Conservation (phyloP, 202 grass and related monocot genomes). For the Eragrostis tef region DNA sequence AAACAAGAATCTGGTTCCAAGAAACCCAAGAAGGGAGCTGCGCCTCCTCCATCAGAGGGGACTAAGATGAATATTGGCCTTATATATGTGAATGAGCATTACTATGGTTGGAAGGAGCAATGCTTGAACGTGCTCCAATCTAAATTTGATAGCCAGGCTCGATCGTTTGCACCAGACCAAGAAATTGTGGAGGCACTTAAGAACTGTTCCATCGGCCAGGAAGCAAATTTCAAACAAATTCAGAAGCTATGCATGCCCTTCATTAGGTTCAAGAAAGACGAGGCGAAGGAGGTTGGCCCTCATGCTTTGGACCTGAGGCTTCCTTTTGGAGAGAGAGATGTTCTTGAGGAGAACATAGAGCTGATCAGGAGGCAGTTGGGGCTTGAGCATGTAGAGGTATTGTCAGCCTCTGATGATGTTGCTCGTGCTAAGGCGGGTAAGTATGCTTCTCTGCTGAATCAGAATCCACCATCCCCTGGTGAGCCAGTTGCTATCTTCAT, state of each 20-base stretch:
- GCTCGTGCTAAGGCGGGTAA: slow-evolving; percentile 55
- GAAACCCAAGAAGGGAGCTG: slow-evolving; percentile 72
- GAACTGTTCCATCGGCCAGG: slow-evolving; percentile 44
- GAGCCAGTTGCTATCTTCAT: slow-evolving; percentile 68
- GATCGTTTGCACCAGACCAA: slow-evolving; percentile 63
- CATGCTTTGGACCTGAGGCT: slow-evolving; percentile 66
- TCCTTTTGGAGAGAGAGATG: slow-evolving; percentile 68
- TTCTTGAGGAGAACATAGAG: slow-evolving; percentile 67
- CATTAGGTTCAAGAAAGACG: slow-evolving; percentile 67
- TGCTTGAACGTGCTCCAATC: slow-evolving; percentile 72
- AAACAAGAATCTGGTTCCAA: slow-evolving; percentile 84
- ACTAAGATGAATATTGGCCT: slow-evolving; percentile 69
- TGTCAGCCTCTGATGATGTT: slow-evolving; percentile 47
- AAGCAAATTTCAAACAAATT: slow-evolving; percentile 61
- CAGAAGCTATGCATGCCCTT: slow-evolving; percentile 76
- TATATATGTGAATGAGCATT: slow-evolving; percentile 78
- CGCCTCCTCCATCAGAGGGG: slow-evolving; percentile 46
- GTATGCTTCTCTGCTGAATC: slow-evolving; percentile 47
- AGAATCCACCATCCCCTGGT: slow-evolving; percentile 71
- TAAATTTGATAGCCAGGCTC: slow-evolving; percentile 53
- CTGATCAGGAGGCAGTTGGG: slow-evolving; percentile 72
- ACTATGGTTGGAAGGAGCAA: slow-evolving; percentile 82
- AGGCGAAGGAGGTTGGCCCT: slow-evolving; percentile 49
- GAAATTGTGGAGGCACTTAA: slow-evolving; percentile 68
- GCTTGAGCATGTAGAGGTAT: slow-evolving; percentile 56